Evolutionary conservation across 306 rosid species (phyloP), one percentile per base, ranked within the genome.

Genomic region (Gynostemma pentaphyllum): DNA sequence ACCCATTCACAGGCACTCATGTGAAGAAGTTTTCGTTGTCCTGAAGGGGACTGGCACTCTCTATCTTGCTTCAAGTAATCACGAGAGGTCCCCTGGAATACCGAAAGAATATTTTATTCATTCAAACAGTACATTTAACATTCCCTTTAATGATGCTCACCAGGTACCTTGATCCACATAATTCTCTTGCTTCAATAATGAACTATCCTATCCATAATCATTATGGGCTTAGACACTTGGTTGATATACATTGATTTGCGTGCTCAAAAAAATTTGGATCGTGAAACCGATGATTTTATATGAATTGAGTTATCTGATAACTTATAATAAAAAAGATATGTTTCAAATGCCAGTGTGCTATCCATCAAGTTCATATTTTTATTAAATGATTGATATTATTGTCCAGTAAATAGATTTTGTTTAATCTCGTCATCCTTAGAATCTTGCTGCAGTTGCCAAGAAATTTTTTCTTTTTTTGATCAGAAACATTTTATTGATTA

Each of bases 1-100:
- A 10, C 99, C 95, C 11, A 88, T 92, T 74, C 96, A 92, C 68
- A 81, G 92, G 75, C 94, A 88, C 79, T 92, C 99, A 0, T 88
- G 99, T 42, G 99, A 92, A 75, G 94, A 92, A 75, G 88, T 88
- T 74, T 88, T 88, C 67, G 69, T 92, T 62, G 88, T 88, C 72
- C 80, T 88, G 15, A 86, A 75, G 81, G 96, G 99, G 42, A 81
- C 85, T 75, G 96, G 96, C 49, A 82, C 96, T 66, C 78, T 92
- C 72, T 88, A 76, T 80, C 85, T 84, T 54, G 87, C 99, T 57
- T 62, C 90, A 60, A 68, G 49, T 63, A 82, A 87, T 62, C 70
- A 79, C 55, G 72, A 29, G 57, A 88, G 64, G 73, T 47, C 57
- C 76, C 95, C 96, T 30, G 95, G 96, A 70, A 76, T 72, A 30